Percentiles rank a stretch among this genome's conserved stretches.
Evolutionary conservation across 1,139 yeast genomes (phyloP).

Genomic region (Geotrichum histeridarum): DNA sequence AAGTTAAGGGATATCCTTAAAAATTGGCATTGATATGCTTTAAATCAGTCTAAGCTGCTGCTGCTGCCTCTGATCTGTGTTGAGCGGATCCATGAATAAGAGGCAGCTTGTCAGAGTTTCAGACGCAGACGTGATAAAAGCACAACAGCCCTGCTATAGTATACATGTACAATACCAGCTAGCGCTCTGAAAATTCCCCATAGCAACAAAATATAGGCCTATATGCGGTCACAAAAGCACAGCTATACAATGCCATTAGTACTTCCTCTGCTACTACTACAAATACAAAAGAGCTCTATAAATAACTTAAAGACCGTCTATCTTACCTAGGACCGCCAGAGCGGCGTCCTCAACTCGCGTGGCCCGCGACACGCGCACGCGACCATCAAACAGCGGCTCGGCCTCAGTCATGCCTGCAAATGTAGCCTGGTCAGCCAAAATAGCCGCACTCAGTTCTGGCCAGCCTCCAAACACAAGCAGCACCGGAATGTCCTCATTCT

Average conservation of each 20-base stretch:
- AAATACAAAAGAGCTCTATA: too few species aligned
- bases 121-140: too few species aligned
- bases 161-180: too few species aligned
- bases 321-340: constrained; percentile 54
- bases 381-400: constrained; percentile 64
- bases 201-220: too few species aligned
- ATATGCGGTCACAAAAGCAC: too few species aligned
- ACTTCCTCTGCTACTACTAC: too few species aligned
- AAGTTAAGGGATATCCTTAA: background rate
- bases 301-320: constrained; percentile 19
- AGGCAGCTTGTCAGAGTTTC: too few species aligned
- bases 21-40: background rate
- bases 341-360: constrained; percentile 68
- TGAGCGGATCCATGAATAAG: too few species aligned
- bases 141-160: too few species aligned
- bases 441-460: constrained; percentile 51
- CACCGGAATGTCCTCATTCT: constrained; percentile 30
- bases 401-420: constrained; percentile 53
- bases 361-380: constrained; percentile 50
- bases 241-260: too few species aligned
- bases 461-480: constrained; percentile 62
- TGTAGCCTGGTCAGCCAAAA: constrained; percentile 44
- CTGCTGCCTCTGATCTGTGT: too few species aligned
- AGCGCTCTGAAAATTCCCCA: too few species aligned
- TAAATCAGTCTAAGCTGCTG: background rate